Base-by-base conservation (phyloP, 495 filamentous ascomycete species). In the Chaetomium fimeti region DNA sequence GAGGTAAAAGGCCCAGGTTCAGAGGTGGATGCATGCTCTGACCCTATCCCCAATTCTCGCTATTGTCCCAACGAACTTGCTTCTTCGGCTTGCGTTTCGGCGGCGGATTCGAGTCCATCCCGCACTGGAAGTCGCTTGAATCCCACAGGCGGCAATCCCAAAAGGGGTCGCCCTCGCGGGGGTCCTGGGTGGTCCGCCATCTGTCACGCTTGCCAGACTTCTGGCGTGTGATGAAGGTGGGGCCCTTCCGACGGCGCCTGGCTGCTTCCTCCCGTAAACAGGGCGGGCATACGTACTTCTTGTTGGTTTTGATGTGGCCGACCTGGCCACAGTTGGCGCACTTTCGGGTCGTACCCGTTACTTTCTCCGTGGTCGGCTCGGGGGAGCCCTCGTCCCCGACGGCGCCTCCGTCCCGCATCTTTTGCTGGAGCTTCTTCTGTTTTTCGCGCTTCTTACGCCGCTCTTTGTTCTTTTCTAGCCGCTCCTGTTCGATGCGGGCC, bases 301-400 rank as follows among this genome's bases (percentile, higher is more conserved):
- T 94, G 80, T 97, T 97, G n/a, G 93, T 97, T 77, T 96, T 96
- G 82, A 99, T 99, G 71, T 99, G 94, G 27, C 94, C 94, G 24
- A 93, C 88, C 70, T 92, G 88, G 38, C 93, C 93, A 70, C 94
- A 99, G 75, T 96, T 98, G 28, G 95, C 93, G 72, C 94, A 99
- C 75, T 97, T 98, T 66, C 95, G 84, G 29, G 90, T 91, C 2
- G 94, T 99, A 12, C 85, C 86, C 3, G 76, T 78, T 57, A 74
- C 63, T 69, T 79, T 79, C 66, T 84, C 84, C 24, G 76, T 80
- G 24, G 75, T 48, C 1, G 86, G 80, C 56, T 79, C 80, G 16
- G 81, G 82, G 52, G 78, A 80, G 38, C 73, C 79, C 32, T 74
- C 76, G 54, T 74, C 77, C 24, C 54, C 62, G 47, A 28, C 49